These are phyloP conservation scores for Spencermartinsiella ligniputridi DNA, from an alignment of 1,139 yeast genomes.

Conservation along the genomic window DNA sequence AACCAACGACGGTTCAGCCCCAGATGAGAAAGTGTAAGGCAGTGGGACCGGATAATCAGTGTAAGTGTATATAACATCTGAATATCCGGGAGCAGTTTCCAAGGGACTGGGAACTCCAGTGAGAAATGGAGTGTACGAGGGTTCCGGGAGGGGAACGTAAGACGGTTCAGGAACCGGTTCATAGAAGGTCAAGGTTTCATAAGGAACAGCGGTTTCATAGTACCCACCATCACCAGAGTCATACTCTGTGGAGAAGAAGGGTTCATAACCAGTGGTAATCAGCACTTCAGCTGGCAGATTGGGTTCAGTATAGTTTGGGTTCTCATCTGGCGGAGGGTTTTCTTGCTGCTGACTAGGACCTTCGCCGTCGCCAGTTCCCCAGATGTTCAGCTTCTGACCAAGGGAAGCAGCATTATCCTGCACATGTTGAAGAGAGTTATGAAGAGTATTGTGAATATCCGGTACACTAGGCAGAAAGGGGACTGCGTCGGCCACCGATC, in stretches of 20 bases:
- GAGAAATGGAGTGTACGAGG: too few species aligned
- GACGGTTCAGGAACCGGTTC: too few species aligned
- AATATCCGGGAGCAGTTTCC: too few species aligned
- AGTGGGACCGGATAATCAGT: too few species aligned
- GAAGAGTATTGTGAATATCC: neutral
- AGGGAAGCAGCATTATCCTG: neutral
- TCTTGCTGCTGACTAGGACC: neutral
- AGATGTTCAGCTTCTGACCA: conserved; percentile 1
- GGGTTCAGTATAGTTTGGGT: too few species aligned
- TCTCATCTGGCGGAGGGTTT: neutral
- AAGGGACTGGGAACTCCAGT: too few species aligned
- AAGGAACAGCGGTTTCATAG: neutral
- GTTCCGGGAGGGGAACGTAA: too few species aligned
- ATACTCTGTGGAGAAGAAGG: neutral
- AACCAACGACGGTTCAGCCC: too few species aligned
- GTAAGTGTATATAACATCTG: too few species aligned
- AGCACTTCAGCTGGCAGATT: too few species aligned
- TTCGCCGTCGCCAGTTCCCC: neutral
- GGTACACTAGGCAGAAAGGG: neutral
- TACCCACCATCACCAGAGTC: neutral
- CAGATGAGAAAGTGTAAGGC: too few species aligned
- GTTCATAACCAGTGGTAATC: neutral
- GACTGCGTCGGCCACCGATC: conserved; percentile 2
- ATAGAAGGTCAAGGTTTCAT: neutral
- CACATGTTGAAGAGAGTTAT: neutral